These are phyloP conservation scores for Ceratocystis lukuohia DNA, from an alignment of 2,329 filamentous ascomycete species.

Conservation along the genomic window DNA sequence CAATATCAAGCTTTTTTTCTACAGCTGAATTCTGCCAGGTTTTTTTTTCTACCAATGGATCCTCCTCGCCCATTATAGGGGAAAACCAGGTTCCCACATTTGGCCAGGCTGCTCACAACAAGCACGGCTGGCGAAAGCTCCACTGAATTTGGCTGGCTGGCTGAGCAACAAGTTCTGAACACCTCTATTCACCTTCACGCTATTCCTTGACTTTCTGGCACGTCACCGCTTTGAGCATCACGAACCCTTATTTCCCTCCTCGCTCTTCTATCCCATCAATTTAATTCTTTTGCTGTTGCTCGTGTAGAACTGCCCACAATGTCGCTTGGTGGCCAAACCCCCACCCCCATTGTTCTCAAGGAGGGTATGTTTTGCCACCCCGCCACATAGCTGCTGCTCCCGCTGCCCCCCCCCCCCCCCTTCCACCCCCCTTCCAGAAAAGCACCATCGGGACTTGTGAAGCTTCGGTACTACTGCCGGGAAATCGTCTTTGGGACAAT, in stretches of 20 bases:
- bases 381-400: slow-evolving; percentile 27
- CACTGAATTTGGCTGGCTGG: slow-evolving; percentile 6
- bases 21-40: slow-evolving; percentile 13
- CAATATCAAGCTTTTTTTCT: slow-evolving; percentile 3
- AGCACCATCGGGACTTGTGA: not conserved
- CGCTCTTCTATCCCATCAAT: not conserved
- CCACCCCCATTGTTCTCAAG: slow-evolving; percentile 95
- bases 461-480: not conserved
- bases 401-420: no score
- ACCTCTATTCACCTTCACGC: slow-evolving; percentile 14
- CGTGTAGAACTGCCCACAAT: slow-evolving; percentile 36
- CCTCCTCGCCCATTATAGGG: not conserved
- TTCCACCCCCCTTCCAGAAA: not conserved
- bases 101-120: not conserved
- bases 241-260: slow-evolving; percentile 10
- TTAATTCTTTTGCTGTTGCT: slow-evolving; percentile 11
- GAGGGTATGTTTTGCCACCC: slow-evolving; percentile 56
- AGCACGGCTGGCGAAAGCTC: slow-evolving; percentile 10
- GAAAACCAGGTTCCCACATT: slow-evolving; percentile 5
- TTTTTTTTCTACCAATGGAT: slow-evolving; percentile 11
- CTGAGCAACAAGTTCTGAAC: slow-evolving; percentile 14
- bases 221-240: slow-evolving; percentile 17
- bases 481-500: not conserved
- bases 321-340: slow-evolving; percentile 95
- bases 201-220: slow-evolving; percentile 15